Evolutionary conservation across 2,329 filamentous ascomycete species (phyloP), one percentile per base, ranked within the genome.

Genomic region (Pestalotiopsis sp.): DNA sequence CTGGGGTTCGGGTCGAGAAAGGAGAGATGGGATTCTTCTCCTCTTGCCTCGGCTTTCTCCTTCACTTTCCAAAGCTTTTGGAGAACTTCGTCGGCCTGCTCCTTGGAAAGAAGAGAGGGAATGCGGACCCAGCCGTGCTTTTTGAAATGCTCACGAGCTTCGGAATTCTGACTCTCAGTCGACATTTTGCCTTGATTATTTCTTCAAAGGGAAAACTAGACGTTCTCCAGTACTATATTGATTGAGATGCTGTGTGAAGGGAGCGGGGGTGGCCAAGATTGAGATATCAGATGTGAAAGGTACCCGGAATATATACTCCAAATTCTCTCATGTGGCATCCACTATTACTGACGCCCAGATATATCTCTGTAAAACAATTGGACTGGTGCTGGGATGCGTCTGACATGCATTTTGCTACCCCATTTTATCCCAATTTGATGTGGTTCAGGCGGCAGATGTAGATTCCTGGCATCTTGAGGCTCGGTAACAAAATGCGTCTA

Each of bases 1-100:
- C 49, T 70, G 20, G 68, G 68, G 68, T 78, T 78, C 1, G 76
- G 76, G 66, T 78, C 77, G 4, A 78, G 73, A 27, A 70, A 68
- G 6, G 73, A 65, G 13, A 76, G 58, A 68, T 72, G 72, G 2
- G 75, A 76, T 23, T 70, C 66, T n/a, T 74, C 73, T 12, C 77
- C 76, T 17, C 68, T 70, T 25, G 63, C 67, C 56, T 75, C 71
- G 23, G 65, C 70, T 20, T 70, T 70, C 41, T 74, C 73, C 68
- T 73, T 73, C 11, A 75, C 75, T 13, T 68, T 69, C 76, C 76
- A 78, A 7, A 78, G 72, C 5, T 71, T 68, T 7, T 70, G 59
- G 23, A 77, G 70, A 7, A 70, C 71, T 27, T 71, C 36, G 56
- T 69, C 52, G 12, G 73, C 68, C 61, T 73, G 64, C 12, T 71